A percentile compares a stretch with the other conserved stretches of the same genome.
These are phyloP conservation scores for Penstemon barbatus DNA, from an alignment of 257 asterid species.

Conservation along the genomic window DNA sequence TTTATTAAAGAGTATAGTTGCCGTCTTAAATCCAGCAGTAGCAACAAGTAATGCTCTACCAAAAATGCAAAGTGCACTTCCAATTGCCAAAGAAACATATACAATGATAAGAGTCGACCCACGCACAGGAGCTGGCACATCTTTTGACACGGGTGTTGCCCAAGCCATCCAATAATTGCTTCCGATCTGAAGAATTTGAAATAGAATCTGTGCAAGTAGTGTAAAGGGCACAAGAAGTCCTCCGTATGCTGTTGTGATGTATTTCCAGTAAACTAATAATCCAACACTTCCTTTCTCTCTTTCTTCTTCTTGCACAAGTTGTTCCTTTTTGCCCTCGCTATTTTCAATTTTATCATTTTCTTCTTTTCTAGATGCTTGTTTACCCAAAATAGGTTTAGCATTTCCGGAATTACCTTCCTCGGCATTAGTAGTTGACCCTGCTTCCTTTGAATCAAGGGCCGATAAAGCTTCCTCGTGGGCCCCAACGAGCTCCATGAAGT, in stretches of 20 bases:
- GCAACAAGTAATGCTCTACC: slow-evolving; percentile 56
- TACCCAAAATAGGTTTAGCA: slow-evolving; percentile 32
- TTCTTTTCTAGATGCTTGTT: slow-evolving; percentile 37
- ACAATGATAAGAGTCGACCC: slow-evolving; percentile 70
- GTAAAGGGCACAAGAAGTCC: slow-evolving; percentile 85
- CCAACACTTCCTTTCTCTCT: slow-evolving; percentile 88
- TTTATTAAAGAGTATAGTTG: slow-evolving; percentile 64
- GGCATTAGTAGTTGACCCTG: slow-evolving; percentile 22
- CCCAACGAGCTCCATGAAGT: slow-evolving; percentile 88
- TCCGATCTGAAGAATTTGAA: slow-evolving; percentile 76
- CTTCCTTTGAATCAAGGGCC: slow-evolving; percentile 48
- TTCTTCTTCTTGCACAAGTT: slow-evolving; percentile 92
- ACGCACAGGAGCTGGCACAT: slow-evolving; percentile 54
- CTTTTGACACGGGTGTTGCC: slow-evolving; percentile 88
- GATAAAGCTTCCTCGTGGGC: slow-evolving; percentile 85
- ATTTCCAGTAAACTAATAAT: slow-evolving; percentile 75
- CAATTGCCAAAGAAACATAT: slow-evolving; percentile 64
- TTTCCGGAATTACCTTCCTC: slow-evolving; percentile 32
- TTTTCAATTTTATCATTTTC: slow-evolving; percentile 38
- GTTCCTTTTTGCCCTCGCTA: slow-evolving; percentile 42
- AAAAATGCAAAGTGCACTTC: slow-evolving; percentile 66
- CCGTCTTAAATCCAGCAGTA: slow-evolving; percentile 68
- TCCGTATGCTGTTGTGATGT: slow-evolving; percentile 74
- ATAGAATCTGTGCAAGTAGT: slow-evolving; percentile 58
- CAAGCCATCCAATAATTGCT: slow-evolving; percentile 99